Evolutionary conservation across 805 yeast genomes (phyloP).

Genomic region (Maudiozyma bulderi): DNA sequence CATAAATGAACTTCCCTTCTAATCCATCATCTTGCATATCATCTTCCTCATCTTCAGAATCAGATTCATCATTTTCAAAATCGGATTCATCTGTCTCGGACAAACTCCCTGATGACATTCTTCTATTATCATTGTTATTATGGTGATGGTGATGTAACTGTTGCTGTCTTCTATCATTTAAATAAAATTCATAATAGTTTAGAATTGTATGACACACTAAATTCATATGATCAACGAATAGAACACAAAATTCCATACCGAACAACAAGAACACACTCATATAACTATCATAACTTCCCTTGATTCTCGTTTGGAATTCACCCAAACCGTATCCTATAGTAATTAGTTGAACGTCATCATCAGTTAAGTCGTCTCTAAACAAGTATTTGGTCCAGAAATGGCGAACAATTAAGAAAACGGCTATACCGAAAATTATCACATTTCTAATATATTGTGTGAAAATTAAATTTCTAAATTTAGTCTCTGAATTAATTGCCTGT

Average conservation of each 20-base stretch:
- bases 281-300: background rate
- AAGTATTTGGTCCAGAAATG: background rate
- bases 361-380: background rate
- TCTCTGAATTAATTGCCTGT: slow-evolving; percentile 33
- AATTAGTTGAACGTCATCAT: background rate
- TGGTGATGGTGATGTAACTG: background rate
- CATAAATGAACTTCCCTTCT: slow-evolving; percentile 58
- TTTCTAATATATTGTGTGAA: slow-evolving; percentile 25
- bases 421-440: slow-evolving; percentile 33
- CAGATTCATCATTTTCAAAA: slow-evolving; percentile 11
- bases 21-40: slow-evolving; percentile 32
- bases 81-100: slow-evolving; percentile 2
- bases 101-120: background rate
- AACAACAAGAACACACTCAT: slow-evolving; percentile 47
- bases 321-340: background rate
- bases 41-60: slow-evolving; percentile 40
- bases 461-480: slow-evolving; percentile 25
- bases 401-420: slow-evolving; percentile 35
- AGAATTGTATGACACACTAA: slow-evolving; percentile 13
- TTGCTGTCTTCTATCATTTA: slow-evolving; percentile 2
- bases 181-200: slow-evolving; percentile 45
- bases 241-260: slow-evolving; percentile 67
- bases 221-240: slow-evolving; percentile 43
- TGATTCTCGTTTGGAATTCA: background rate
- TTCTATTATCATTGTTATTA: background rate